phyloP scores from a whole-genome alignment of 2,329 filamentous ascomycete genomes.

The Paraphaeosphaeria sporulosa region DNA sequence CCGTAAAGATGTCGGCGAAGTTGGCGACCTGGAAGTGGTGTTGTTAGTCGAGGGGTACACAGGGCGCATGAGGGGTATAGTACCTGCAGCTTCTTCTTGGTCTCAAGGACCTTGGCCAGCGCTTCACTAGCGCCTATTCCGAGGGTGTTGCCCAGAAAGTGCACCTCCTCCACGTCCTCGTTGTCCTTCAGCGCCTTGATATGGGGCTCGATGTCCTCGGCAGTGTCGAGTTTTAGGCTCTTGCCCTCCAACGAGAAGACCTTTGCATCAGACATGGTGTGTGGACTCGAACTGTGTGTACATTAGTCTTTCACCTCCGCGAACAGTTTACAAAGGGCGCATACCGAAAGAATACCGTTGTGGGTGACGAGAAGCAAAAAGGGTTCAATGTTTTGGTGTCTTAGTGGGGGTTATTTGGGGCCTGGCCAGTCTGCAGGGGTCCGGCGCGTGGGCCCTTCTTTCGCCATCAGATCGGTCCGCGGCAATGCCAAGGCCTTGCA shows the following conservation, averaged over 20 bases:
- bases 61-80: conserved; percentile 42
- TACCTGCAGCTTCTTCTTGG: conserved; percentile 83
- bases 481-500: conserved; percentile 30
- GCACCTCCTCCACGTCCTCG: conserved; percentile 82
- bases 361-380: conserved; percentile 18
- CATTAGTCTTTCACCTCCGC: neutral
- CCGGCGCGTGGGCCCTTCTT: conserved; percentile 12
- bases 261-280: conserved; percentile 61
- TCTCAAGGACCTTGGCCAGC: conserved; percentile 81
- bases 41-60: conserved; percentile 14
- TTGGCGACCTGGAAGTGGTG: conserved; percentile 70
- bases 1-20: conserved; percentile 97
- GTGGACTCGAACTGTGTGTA: too few relatives aligned
- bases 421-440: conserved; percentile 16
- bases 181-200: conserved; percentile 77
- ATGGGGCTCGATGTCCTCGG: conserved; percentile 84
- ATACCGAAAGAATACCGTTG: conserved; percentile 7
- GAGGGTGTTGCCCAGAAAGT: conserved; percentile 88
- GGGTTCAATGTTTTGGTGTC: conserved; percentile 32
- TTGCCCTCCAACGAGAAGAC: conserved; percentile 91
- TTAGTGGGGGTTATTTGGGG: conserved; percentile 40
- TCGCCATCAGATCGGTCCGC: conserved; percentile 13
- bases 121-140: conserved; percentile 87
- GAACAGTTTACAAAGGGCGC: neutral
- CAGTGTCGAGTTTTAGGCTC: conserved; percentile 89